These are phyloP conservation scores for Paecilomyces sp. DNA, from an alignment of 2,329 filamentous ascomycete genomes.

Conservation along the genomic window DNA sequence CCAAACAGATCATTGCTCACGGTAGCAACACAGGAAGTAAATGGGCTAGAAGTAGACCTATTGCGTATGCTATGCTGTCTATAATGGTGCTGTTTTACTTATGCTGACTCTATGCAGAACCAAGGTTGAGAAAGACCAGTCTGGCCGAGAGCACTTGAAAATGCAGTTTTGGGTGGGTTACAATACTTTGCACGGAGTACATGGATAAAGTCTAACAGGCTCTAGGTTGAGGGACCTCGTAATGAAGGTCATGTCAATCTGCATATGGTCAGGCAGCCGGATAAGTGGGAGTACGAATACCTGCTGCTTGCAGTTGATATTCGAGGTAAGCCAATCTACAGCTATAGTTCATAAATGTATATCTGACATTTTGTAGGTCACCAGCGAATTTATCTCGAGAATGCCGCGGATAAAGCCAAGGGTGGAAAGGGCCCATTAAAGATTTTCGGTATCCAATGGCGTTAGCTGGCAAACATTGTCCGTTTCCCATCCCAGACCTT, in stretches of 20 bases:
- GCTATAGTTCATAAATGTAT: not conserved
- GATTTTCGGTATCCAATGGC: conserved; percentile 45
- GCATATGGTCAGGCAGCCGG: conserved; percentile 65
- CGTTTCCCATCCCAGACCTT: conserved; percentile 7
- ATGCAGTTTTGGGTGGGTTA: conserved; percentile 74
- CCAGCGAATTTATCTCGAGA: conserved; percentile 39
- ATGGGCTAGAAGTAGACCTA: conserved; percentile 61
- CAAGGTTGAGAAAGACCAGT: conserved; percentile 59
- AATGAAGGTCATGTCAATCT: conserved; percentile 67
- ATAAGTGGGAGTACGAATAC: conserved; percentile 66
- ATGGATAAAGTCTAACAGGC: conserved; percentile 13
- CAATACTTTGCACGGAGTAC: not conserved
- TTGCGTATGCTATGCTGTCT: conserved; percentile 35
- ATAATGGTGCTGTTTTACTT: not conserved
- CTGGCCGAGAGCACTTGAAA: conserved; percentile 70
- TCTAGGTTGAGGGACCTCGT: conserved; percentile 66
- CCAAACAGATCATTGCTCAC: conserved; percentile 68
- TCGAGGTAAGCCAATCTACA: conserved; percentile 43
- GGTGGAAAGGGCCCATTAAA: conserved; percentile 38
- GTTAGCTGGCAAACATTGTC: conserved; percentile 11
- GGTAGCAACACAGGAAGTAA: conserved; percentile 76
- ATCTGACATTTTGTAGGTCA: conserved; percentile 25
- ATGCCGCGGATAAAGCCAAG: conserved; percentile 30
- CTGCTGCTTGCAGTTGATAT: conserved; percentile 74
- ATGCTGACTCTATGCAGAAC: conserved; percentile 45